These are phyloP conservation scores for Cyberlindnera xishuangbannaensis DNA, from an alignment of 805 yeast species.

Conservation along the genomic window DNA sequence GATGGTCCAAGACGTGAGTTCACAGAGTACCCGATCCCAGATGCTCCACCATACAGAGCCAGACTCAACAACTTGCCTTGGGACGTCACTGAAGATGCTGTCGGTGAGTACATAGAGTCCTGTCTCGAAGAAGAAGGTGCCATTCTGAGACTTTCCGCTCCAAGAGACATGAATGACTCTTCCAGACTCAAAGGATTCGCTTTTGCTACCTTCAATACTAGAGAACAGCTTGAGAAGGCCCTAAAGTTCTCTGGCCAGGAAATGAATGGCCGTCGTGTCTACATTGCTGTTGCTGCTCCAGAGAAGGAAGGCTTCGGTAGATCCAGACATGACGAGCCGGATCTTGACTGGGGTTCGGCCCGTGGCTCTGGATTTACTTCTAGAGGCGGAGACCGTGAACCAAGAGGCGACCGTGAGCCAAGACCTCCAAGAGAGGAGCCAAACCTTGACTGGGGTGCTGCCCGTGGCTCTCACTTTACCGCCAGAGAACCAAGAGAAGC, in stretches of 20 bases:
- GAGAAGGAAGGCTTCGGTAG: conserved; percentile 30
- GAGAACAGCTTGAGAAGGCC: conserved; percentile 71
- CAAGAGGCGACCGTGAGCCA: conserved; percentile 13
- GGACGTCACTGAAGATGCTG: conserved; percentile 63
- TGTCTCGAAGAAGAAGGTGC: conserved; percentile 45
- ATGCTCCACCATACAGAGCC: conserved; percentile 89
- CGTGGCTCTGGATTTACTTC: conserved; percentile 31
- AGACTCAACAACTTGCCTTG: conserved; percentile 81
- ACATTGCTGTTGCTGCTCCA: conserved; percentile 79
- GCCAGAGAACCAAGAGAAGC: conserved; percentile 23
- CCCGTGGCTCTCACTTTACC: conserved; percentile 25
- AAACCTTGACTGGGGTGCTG: conserved; percentile 48
- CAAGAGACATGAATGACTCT: conserved; percentile 53
- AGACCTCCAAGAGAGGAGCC: conserved; percentile 40
- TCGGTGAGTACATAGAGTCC: conserved; percentile 56
- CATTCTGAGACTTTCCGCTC: conserved; percentile 63
- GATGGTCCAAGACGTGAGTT: conserved; percentile 40
- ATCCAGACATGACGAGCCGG: conserved; percentile 30
- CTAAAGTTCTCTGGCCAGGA: conserved; percentile 64
- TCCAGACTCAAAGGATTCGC: conserved; percentile 83
- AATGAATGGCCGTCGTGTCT: conserved; percentile 64
- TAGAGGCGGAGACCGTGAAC: conserved; percentile 12
- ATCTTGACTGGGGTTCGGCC: conserved; percentile 47
- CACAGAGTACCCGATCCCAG: conserved; percentile 81
- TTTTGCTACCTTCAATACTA: conserved; percentile 74